Base-by-base conservation (phyloP, 2,329 filamentous ascomycete species). In the Ampelomyces quisqualis region DNA sequence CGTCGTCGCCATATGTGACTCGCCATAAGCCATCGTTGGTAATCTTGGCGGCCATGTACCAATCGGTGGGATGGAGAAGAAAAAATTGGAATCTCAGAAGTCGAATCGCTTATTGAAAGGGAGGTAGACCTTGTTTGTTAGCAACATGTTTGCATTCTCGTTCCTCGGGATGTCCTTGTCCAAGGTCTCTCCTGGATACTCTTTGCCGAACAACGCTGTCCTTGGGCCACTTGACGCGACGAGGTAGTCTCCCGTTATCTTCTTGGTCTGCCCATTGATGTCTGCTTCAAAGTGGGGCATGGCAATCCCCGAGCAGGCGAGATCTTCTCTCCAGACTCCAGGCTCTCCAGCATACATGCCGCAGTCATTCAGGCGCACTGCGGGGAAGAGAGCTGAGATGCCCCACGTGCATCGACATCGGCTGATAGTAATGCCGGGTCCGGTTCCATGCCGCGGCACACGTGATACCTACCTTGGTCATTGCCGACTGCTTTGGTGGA, bases 121-220 rank as follows among this genome's bases (percentile, higher is more conserved):
- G 45, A 84, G 81, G 57, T 82, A 82, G 8, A 79, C 77, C 79
- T 83, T 20, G 45, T 14, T 30, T n/a, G 4, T 17, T n/a, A 9
- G 3, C 4, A 7, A 13, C 17, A 23, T 15, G 5, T 17, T 23
- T 19, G 9, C 5, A 55, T 72, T 58, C 53, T 79, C 78, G 67
- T 84, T 83, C 5, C 80, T 82, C 30, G 80, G 80, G 11, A 84
- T 80, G 56, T 81, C 78, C 43, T 72, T 71, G 38, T 81, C 73
- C 71, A 79, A 77, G 0, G 80, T 84, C 50, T 77, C 77, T 0
- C 80, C 80, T 0, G 79, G 79, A 46, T 77, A 84, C 5, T 60
- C 57, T 31, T 62, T 62, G 0, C 64, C 63, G 34, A 68, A 68
- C 14, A 68, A 43, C 0, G 50, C 48, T 9, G 53, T 57, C 22